phyloP scores from a whole-genome alignment of 2,329 filamentous ascomycete genomes.

The Fusarium sp. region DNA sequence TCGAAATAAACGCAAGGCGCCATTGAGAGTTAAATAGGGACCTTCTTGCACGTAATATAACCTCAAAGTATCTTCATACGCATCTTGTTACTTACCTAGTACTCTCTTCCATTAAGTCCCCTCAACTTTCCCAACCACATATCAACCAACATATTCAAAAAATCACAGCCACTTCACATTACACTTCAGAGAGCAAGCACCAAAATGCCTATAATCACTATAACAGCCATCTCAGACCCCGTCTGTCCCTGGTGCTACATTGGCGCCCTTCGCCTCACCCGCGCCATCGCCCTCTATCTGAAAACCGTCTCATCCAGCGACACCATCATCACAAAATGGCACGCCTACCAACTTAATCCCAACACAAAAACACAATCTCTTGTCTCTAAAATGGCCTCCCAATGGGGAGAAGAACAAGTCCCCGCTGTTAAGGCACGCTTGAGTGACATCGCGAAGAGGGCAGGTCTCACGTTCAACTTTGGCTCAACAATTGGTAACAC shows the following conservation, averaged over 20 bases:
- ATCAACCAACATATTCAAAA: background rate
- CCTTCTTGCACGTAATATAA: background rate
- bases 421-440: constrained; percentile 72
- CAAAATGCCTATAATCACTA: constrained; percentile 80
- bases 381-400: constrained; percentile 67
- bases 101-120: background rate
- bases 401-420: constrained; percentile 77
- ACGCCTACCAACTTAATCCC: constrained; percentile 86
- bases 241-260: constrained; percentile 87
- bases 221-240: constrained; percentile 85
- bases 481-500: constrained; percentile 64
- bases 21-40: background rate
- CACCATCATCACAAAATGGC: constrained; percentile 81
- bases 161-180: background rate
- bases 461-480: constrained; percentile 81
- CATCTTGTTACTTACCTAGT: background rate
- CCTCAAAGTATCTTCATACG: background rate
- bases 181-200: background rate
- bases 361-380: constrained; percentile 66
- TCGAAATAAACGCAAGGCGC: background rate
- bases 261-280: constrained; percentile 81
- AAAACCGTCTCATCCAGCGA: constrained; percentile 74
- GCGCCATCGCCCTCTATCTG: constrained; percentile 78
- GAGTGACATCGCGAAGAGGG: constrained; percentile 68
- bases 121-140: background rate